These are phyloP conservation scores for Urtica urens DNA, from an alignment of 306 rosid genomes.

Conservation along the genomic window DNA sequence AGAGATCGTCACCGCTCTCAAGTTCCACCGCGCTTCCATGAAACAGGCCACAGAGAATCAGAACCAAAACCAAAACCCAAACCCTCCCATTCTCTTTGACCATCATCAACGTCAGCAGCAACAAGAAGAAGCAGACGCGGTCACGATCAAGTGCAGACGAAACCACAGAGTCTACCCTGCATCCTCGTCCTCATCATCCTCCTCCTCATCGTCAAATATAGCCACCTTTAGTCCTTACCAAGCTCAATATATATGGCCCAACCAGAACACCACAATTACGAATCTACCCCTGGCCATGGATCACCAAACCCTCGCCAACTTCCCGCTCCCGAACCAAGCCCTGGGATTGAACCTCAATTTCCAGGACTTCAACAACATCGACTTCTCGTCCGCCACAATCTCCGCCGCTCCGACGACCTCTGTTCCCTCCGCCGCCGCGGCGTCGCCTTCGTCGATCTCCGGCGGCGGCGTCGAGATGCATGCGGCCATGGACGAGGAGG, in stretches of 20 bases:
- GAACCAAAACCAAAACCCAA: conserved; percentile 23
- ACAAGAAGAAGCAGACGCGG: conserved; percentile 16
- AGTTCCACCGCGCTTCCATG: conserved; percentile 82
- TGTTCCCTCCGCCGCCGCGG: conserved; percentile 20
- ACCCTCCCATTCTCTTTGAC: too few species aligned
- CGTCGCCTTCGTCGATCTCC: conserved; percentile 20
- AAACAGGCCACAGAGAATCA: conserved; percentile 58
- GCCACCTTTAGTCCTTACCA: conserved; percentile 16
- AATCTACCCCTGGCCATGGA: conserved; percentile 20
- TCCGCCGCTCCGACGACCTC: conserved; percentile 24
- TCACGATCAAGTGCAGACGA: conserved; percentile 34
- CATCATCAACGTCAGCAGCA: conserved; percentile 9
- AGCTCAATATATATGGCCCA: conserved; percentile 29
- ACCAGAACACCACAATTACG: conserved; percentile 18
- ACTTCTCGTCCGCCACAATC: conserved; percentile 25
- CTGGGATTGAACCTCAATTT: conserved; percentile 80
- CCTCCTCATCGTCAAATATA: conserved; percentile 23
- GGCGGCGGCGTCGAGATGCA: conserved; percentile 27
- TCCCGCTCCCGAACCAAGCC: conserved; percentile 57
- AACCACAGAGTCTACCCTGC: conserved; percentile 39
- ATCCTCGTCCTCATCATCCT: conserved; percentile 25
- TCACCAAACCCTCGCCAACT: conserved; percentile 34
- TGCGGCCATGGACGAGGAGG: conserved; percentile 66
- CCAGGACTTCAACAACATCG: conserved; percentile 51
- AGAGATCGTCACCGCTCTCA: conserved; percentile 83